Conservation (phyloP, 179 eudicot species). For the Patellifolia procumbens region DNA sequence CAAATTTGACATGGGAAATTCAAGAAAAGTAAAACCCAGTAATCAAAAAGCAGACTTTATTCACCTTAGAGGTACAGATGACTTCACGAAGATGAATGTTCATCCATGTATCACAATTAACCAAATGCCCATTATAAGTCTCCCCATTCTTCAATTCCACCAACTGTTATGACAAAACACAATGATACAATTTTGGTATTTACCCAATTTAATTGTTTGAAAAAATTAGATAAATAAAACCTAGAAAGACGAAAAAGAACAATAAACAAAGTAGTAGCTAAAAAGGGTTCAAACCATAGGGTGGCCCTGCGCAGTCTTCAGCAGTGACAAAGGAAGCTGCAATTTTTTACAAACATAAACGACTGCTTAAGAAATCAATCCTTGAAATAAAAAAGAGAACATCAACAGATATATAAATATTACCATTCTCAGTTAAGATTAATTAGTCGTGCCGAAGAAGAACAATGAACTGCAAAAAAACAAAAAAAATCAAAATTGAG, state of each 20-base stretch:
- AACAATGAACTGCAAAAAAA: conserved; percentile 5
- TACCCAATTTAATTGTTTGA: not conserved
- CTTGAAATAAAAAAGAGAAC: no score
- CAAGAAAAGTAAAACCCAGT: not conserved
- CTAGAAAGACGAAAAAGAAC: not conserved
- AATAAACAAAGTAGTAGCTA: not conserved
- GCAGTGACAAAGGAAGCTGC: conserved; percentile 78
- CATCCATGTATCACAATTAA: conserved; percentile 97
- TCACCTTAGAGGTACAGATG: conserved; percentile 89
- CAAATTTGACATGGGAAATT: not conserved
- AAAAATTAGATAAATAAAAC: not conserved
- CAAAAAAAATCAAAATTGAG: not conserved
- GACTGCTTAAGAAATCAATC: not conserved
- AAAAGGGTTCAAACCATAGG: conserved; percentile 63
- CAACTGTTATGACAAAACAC: conserved; percentile 42
- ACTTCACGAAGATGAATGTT: conserved; percentile 96
- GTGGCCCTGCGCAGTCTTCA: conserved; percentile 86
- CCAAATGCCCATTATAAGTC: conserved; percentile 92
- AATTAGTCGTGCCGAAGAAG: not conserved
- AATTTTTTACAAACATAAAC: conserved; percentile 11
- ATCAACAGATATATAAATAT: not conserved
- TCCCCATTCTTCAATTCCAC: conserved; percentile 96
- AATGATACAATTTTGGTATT: not conserved
- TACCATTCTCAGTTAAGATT: conserved; percentile 7
- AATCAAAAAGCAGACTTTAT: not conserved